Percentiles rank a stretch among this genome's conserved stretches.
phyloP scores from a whole-genome alignment of 2,329 filamentous ascomycete genomes.

The Biscogniauxia sp. region DNA sequence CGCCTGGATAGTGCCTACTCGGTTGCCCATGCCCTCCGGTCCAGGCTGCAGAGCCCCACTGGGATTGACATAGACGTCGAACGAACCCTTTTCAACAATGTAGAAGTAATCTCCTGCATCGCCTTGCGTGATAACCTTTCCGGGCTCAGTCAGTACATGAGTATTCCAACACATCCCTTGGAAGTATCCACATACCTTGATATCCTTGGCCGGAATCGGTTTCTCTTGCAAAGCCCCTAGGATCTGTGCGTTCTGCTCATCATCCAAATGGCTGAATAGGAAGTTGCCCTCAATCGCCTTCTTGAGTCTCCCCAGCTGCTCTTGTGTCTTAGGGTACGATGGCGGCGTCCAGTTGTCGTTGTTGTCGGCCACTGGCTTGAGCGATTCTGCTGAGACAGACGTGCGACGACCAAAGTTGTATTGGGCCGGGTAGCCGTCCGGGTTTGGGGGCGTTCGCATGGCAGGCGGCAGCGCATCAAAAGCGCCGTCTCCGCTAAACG shows the following conservation, averaged over 20 bases:
- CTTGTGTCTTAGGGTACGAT: conserved; percentile 74
- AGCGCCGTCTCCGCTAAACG: conserved; percentile 51
- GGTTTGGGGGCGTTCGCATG: conserved; percentile 49
- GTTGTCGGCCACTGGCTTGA: conserved; percentile 81
- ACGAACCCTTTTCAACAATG: conserved; percentile 85
- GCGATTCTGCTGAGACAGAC: conserved; percentile 93
- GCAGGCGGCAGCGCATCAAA: conserved; percentile 45
- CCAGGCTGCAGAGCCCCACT: conserved; percentile 77
- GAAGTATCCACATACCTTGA: conserved; percentile 50
- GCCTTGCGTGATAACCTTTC: conserved; percentile 87
- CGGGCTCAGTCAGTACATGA: not conserved
- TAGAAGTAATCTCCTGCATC: conserved; percentile 98
- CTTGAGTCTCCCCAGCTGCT: conserved; percentile 78
- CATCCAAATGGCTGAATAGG: conserved; percentile 89
- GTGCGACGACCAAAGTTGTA: conserved; percentile 93
- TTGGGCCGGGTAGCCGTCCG: conserved; percentile 79
- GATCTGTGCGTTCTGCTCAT: conserved; percentile 85
- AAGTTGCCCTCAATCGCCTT: conserved; percentile 86
- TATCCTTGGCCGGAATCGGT: conserved; percentile 86
- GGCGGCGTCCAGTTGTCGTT: conserved; percentile 91
- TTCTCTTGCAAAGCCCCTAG: conserved; percentile 92
- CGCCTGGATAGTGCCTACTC: conserved; percentile 77
- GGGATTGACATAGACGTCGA: conserved; percentile 86
- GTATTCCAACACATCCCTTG: not conserved
- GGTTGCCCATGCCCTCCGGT: conserved; percentile 74